Base-by-base conservation (phyloP, 2,329 filamentous ascomycete genomes). In the Chaetomiaceae sp. region DNA sequence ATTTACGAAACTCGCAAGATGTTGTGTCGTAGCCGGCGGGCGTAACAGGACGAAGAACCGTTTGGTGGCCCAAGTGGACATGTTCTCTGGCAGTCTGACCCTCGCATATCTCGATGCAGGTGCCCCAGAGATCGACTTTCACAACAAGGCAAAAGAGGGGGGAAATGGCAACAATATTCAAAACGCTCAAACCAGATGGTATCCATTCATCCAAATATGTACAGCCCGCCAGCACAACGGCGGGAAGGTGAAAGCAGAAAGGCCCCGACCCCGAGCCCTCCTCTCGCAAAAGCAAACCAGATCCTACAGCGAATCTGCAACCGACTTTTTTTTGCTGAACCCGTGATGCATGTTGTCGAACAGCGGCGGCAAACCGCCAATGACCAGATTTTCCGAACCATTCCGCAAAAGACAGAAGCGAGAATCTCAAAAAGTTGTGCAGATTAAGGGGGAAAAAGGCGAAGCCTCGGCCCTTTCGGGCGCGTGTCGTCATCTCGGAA, bases 141-240 rank as follows among this genome's bases (percentile, higher is more conserved):
- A 12, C 10, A 13, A n/a, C 14, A 13, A 33, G 5, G 7, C 10
- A 33, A 33, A 33, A 33, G 12, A 33, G 30, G 30, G 30, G 6
- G 25, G 25, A 27, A 12, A 27, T 27, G n/a, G 6, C 25, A 21
- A 30, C 34, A 16, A 10, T 13, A 27, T 27, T 34, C 30, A 20
- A 21, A 45, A 40, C 23, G 33, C 39, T 50, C 45, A 45, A 55
- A 23, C 45, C 40, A 53, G 25, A 38, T 57, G 53, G 55, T 57
- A 57, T 55, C 53, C 50, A 55, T 54, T 51, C 40, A 30, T 35
- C 42, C 25, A 48, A n/a, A 48, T 53, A 55, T 55, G 20, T 55
- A 55, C 54, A 55, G 47, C 47, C 50, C 43, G 3, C 43, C 44
- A 31, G 16, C n/a, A 35, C 17, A 16, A 14, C 27, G 39, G 37